A percentile compares a stretch with the other conserved stretches of the same genome.
These are phyloP conservation scores for Ustilago nuda DNA, from an alignment of 1,284 basidiomycete species.

Conservation along the genomic window DNA sequence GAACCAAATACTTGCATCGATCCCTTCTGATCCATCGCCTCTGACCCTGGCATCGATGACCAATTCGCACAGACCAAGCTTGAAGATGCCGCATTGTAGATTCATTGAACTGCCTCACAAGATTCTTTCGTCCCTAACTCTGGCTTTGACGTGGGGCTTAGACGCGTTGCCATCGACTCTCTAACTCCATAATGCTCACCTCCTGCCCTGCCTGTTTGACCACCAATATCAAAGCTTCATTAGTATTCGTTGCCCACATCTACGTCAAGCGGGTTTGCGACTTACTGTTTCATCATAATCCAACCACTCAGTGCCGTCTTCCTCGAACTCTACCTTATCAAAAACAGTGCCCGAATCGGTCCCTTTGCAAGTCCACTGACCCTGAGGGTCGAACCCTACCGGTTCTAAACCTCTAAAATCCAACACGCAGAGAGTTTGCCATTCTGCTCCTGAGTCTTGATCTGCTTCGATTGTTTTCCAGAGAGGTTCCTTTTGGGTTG, in stretches of 20 bases:
- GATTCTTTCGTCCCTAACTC: no score
- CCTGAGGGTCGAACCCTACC: constrained; percentile 50
- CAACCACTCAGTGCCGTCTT: constrained; percentile 63
- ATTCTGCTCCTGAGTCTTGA: constrained; percentile 31
- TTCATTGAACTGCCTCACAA: no score
- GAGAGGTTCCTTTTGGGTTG: constrained; percentile 57
- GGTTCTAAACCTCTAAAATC: constrained; percentile 66
- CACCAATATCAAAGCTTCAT: not conserved
- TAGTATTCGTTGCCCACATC: not conserved
- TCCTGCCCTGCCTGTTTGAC: constrained; percentile 45
- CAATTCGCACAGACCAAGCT: no score
- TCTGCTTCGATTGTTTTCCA: constrained; percentile 45
- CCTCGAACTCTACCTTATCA: constrained; percentile 63
- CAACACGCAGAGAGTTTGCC: constrained; percentile 60
- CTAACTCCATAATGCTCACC: constrained; percentile 63
- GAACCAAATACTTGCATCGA: no score
- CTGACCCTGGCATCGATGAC: no score
- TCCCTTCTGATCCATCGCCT: no score
- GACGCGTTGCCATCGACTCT: constrained; percentile 46
- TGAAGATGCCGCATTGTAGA: no score
- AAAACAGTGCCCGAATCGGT: constrained; percentile 54
- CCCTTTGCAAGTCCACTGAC: constrained; percentile 58
- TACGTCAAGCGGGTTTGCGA: not conserved
- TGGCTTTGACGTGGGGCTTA: not conserved
- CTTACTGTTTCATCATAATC: constrained; percentile 68